These are phyloP conservation scores for Populus euphratica DNA, from an alignment of 345 rosid species.

Conservation along the genomic window DNA sequence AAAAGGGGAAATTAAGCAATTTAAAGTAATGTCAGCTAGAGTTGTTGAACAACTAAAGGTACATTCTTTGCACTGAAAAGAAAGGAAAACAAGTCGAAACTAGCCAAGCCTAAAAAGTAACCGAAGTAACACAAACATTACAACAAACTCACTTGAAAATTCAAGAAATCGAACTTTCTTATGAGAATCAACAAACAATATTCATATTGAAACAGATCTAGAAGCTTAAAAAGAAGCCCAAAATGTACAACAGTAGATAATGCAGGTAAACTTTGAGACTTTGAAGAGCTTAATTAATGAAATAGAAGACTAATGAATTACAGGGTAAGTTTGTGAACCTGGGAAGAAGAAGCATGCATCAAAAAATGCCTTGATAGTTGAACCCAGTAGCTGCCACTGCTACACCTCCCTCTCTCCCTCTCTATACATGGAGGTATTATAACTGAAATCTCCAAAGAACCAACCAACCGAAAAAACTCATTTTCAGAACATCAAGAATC, in stretches of 20 bases:
- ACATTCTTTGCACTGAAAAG: constrained; percentile 4
- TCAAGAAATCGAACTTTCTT: background rate
- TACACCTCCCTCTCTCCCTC: background rate
- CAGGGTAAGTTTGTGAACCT: background rate
- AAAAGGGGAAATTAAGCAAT: background rate
- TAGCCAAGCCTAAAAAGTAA: background rate
- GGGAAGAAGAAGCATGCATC: constrained; percentile 2
- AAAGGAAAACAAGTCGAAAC: constrained; percentile 8
- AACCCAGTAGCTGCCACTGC: background rate
- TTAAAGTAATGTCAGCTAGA: constrained; percentile 1
- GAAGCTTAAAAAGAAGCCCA: background rate
- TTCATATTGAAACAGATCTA: constrained; percentile 15
- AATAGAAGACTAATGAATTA: background rate
- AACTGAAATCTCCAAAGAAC: background rate
- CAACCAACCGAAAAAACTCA: background rate
- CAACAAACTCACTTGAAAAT: background rate
- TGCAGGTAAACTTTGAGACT: background rate
- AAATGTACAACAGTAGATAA: background rate
- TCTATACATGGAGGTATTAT: background rate
- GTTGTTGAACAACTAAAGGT: constrained; percentile 30
- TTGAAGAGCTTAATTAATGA: background rate
- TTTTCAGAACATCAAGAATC: background rate
- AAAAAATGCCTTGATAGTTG: constrained; percentile 3
- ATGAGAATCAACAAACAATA: background rate
- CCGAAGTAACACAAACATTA: background rate